Conservation (phyloP, 768 basidiomycete genomes). For the Trametes maxima region DNA sequence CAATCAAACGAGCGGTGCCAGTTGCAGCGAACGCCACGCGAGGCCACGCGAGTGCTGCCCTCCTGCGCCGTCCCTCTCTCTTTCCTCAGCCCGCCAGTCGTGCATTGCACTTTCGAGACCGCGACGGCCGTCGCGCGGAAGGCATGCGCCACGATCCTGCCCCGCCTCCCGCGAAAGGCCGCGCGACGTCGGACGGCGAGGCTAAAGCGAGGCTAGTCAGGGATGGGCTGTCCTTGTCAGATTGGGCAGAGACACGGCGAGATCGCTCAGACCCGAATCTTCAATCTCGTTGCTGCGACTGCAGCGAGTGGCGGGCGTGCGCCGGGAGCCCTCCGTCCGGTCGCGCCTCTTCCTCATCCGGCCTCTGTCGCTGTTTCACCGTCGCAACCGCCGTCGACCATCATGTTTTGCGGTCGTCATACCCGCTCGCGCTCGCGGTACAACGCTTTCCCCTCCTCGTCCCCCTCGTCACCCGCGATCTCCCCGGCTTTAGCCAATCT, state of each 20-base stretch:
- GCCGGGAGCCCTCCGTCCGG: neutral
- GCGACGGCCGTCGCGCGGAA: neutral
- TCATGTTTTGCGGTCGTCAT: conserved; percentile 20
- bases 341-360: neutral
- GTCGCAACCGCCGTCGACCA: conserved; percentile 13
- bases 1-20: conserved; percentile 13
- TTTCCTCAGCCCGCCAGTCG: neutral
- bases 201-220: neutral
- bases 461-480: neutral
- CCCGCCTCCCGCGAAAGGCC: neutral
- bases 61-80: neutral
- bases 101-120: neutral
- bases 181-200: neutral
- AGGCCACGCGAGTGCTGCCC: neutral
- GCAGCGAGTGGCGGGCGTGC: neutral
- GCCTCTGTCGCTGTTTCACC: conserved; percentile 10
- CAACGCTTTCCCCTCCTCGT: neutral
- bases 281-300: too few relatives aligned
- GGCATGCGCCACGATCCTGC: neutral
- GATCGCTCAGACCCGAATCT: neutral
- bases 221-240: neutral
- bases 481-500: conserved; percentile 7
- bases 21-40: neutral
- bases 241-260: neutral
- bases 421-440: conserved; percentile 2